Base-by-base conservation (phyloP, 331 rosid species). In the Ulmus americana region DNA sequence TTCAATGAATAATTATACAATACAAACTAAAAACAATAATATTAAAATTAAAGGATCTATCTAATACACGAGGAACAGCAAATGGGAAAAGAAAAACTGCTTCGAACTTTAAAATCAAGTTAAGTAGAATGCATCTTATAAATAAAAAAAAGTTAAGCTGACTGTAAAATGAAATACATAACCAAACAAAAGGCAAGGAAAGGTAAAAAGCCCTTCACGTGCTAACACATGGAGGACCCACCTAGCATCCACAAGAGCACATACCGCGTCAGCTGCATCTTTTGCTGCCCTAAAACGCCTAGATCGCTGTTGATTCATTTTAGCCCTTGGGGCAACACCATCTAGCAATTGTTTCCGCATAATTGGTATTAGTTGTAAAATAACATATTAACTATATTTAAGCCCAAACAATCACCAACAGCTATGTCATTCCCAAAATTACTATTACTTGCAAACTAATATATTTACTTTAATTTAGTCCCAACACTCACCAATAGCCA, bases 261-360 rank as follows among this genome's bases (percentile, higher is more conserved):
- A 58, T 82, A 94, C 97, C 75, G 99, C 82, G 20, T 90, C 97
- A 58, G 88, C 61, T 44, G 99, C 95, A 72, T 94, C 99, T 81
- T 94, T 94, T 8, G 97, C 95, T 43, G 99, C 76, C 75, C 96
- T 85, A 80, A 94, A 94, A 59, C 99, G 88, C 68, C 99, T 84
- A 62, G 97, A 90, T 46, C 99, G 71, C 46, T 90, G 99, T 67
- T 94, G 99, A 70, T 94, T 94, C 99, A 94, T 94, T 75, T 94
- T 94, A 13, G 99, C 99, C 86, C 99, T 84, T 1, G 99, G 99
- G 55, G 99, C 99, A 81, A 94, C 99, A 71, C 99, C 99, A 75
- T 94, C 99, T 94, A 77, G 59, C 65, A 67, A 52, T 63, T 47
- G 40, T 64, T 62, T 7, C 64, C 67, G n/a, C 50, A 40, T 48